These are phyloP conservation scores for Coix lacrymajobi DNA, from an alignment of 176 grass and related monocot genomes.

Conservation along the genomic window DNA sequence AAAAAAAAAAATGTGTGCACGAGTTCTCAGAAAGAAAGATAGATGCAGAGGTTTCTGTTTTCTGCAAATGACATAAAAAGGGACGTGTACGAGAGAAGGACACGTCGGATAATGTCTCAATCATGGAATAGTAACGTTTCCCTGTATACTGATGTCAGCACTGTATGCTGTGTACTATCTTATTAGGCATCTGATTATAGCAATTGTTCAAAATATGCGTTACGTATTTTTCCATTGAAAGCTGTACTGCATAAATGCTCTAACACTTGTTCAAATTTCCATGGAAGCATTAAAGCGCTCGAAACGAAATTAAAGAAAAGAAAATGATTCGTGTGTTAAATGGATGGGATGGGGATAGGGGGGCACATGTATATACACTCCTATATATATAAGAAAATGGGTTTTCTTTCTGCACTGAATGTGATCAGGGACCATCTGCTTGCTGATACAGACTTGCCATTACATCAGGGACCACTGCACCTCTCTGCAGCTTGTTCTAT, in stretches of 20 bases:
- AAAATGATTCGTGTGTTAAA: neutral
- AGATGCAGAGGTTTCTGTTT: neutral
- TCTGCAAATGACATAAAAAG: neutral
- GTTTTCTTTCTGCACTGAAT: constrained; percentile 25
- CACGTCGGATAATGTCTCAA: neutral
- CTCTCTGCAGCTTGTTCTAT: neutral
- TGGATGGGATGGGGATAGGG: neutral
- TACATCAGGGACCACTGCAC: neutral
- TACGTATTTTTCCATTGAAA: neutral
- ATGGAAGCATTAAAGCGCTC: neutral
- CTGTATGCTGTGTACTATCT: no score
- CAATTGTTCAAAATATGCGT: neutral
- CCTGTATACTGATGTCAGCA: neutral
- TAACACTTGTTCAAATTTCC: neutral
- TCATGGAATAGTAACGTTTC: neutral
- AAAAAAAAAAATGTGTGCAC: neutral
- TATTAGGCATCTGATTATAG: neutral
- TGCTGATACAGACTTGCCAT: constrained; percentile 9
- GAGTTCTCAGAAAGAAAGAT: neutral
- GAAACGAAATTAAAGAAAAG: neutral
- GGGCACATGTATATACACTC: neutral
- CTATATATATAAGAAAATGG: neutral
- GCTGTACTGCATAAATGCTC: neutral
- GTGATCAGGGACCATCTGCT: constrained; percentile 32
- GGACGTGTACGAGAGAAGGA: neutral